phyloP scores from a whole-genome alignment of 192 early-diverging fungal genomes.

The Umbelopsis isabellina region DNA sequence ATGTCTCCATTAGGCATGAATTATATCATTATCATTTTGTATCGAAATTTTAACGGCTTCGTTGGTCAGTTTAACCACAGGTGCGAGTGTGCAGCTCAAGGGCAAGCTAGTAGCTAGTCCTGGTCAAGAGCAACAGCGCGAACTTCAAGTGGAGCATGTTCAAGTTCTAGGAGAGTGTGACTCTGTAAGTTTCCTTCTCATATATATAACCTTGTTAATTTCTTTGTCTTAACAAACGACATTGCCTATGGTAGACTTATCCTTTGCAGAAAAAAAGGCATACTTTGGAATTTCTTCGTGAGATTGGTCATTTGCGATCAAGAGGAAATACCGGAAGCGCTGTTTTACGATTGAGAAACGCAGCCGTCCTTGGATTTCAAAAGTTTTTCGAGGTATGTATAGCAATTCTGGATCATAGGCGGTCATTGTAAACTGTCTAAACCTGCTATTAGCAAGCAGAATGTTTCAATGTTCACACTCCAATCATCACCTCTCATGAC shows the following conservation, averaged over 20 bases:
- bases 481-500: conserved; percentile 81
- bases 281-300: conserved; percentile 76
- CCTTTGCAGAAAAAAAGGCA: conserved; percentile 88
- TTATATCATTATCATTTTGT: background rate
- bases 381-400: conserved; percentile 68
- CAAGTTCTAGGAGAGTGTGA: conserved; percentile 62
- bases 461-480: conserved; percentile 80
- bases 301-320: conserved; percentile 75
- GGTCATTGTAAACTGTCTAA: background rate
- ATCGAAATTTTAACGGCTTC: background rate
- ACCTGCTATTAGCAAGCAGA: conserved; percentile 58
- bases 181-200: conserved; percentile 37
- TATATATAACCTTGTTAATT: background rate
- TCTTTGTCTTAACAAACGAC: background rate
- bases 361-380: conserved; percentile 68
- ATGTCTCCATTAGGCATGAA: conserved; percentile 34
- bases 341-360: conserved; percentile 71
- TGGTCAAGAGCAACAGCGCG: conserved; percentile 72
- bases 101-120: conserved; percentile 69
- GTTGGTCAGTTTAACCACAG: conserved; percentile 63
- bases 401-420: background rate
- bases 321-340: conserved; percentile 76
- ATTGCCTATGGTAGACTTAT: conserved; percentile 57
- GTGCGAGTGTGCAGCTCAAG: conserved; percentile 70
- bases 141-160: conserved; percentile 63